Evolutionary conservation across 208 protist genomes (phyloP), one percentile per base, ranked within the genome.

Genomic region (Wallacemonas sp.): DNA sequence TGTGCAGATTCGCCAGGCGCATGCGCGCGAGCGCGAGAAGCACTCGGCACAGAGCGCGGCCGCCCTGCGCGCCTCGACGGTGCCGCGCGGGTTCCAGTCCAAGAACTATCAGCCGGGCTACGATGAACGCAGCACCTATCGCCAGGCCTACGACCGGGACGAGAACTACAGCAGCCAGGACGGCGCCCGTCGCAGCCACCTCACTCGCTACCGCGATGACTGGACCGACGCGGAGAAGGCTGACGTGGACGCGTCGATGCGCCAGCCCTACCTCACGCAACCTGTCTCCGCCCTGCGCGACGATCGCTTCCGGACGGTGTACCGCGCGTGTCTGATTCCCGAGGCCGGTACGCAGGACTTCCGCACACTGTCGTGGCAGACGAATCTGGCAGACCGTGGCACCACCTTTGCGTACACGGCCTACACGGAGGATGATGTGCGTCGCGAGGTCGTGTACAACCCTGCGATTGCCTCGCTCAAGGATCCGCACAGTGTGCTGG

Each of bases 71-170:
- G 76, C 31, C 31, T 26, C 38, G 65, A 77, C 44, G 45, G 76
- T 33, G 61, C 74, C 28, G 50, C 70, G 7, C 59, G 67, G 52
- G 12, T 59, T 25, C 31, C 46, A 29, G 22, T 68, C 23, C 41
- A 67, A 48, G 49, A 65, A 29, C n/a, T 61, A 38, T 46, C 39
- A 64, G 12, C 62, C 66, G 18, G 29, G 22, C 33, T 59, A 59
- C 57, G 89, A 95, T 48, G 76, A 79, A 36, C 85, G 84, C 46
- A 84, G 79, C 2, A 89, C 86, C 1, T 95, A 92, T 63, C 89
- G 89, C 29, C 63, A 81, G 57, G 89, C 92, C 65, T 95, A 95
- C 72, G 72, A 70, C 49, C 48, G 55, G 46, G 55, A 67, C 33
- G 67, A 67, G 28, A 50, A 70, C 50, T 62, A 62, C 52, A 41